Conservation (phyloP, 1,284 basidiomycete species). For the Trichosporon sp. region DNA sequence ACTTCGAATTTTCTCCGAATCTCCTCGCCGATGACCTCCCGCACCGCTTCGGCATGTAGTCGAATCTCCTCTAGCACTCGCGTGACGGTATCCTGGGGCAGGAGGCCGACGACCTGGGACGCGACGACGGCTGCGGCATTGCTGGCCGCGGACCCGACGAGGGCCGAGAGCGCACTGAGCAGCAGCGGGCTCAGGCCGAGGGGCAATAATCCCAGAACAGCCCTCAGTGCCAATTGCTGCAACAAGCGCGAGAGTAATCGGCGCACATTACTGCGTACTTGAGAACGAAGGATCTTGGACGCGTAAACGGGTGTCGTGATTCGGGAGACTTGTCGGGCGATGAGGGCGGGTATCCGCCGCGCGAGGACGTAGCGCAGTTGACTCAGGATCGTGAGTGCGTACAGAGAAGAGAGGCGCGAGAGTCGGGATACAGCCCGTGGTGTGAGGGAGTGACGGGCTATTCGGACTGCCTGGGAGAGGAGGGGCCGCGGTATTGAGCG, state of each 20-base stretch:
- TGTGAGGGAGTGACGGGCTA: neutral
- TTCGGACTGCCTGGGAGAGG: neutral
- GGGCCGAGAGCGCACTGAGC: neutral
- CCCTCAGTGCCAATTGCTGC: neutral
- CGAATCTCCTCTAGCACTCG: neutral
- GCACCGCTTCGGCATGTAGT: neutral
- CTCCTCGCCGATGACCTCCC: neutral
- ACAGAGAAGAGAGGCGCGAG: neutral
- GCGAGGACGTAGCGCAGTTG: neutral
- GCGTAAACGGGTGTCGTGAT: neutral
- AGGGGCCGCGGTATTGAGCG: neutral
- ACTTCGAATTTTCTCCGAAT: neutral
- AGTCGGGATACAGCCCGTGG: neutral
- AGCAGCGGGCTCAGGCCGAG: neutral
- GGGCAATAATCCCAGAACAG: neutral
- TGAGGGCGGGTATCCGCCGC: neutral
- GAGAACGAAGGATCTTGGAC: neutral
- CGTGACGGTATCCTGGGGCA: neutral
- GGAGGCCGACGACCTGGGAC: neutral
- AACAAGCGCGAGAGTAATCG: neutral
- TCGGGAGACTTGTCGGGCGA: neutral
- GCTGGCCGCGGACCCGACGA: neutral
- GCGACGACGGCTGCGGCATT: neutral
- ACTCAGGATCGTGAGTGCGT: neutral
- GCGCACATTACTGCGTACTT: neutral